phyloP scores from a whole-genome alignment of 768 basidiomycete genomes.

The Austroboletus eburneus region DNA sequence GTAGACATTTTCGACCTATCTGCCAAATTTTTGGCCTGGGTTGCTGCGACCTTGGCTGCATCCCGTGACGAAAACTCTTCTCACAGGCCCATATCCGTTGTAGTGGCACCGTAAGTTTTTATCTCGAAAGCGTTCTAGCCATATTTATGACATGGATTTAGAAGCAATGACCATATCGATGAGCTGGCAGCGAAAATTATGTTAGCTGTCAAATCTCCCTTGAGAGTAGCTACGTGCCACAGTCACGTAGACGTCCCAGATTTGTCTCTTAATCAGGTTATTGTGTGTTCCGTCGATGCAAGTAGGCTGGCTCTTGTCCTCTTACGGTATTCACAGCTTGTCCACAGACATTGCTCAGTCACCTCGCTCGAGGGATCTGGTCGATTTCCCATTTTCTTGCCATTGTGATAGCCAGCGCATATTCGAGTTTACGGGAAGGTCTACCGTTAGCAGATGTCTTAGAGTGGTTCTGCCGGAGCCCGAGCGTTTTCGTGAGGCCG shows the following conservation, averaged over 20 bases:
- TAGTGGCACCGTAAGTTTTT: constrained; percentile 19
- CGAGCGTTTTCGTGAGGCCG: constrained; percentile 36
- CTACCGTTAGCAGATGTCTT: constrained; percentile 42
- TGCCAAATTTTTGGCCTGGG: constrained; percentile 20
- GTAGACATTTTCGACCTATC: constrained; percentile 17
- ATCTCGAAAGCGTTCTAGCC: neutral
- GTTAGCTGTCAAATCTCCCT: constrained; percentile 13
- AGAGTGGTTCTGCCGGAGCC: constrained; percentile 40
- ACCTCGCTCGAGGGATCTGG: constrained; percentile 35
- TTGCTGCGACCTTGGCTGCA: neutral
- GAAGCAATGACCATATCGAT: constrained; percentile 13
- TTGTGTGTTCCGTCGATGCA: constrained; percentile 41
- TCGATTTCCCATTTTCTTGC: constrained; percentile 42
- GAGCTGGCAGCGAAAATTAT: constrained; percentile 10
- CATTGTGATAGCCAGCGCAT: constrained; percentile 43
- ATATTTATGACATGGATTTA: constrained; percentile 6
- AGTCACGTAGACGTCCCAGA: constrained; percentile 12
- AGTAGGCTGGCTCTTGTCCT: constrained; percentile 16
- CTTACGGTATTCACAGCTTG: constrained; percentile 3
- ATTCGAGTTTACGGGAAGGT: constrained; percentile 34
- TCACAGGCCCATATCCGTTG: constrained; percentile 9
- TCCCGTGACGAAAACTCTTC: neutral
- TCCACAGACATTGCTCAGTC: constrained; percentile 38
- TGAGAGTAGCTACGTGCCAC: constrained; percentile 16
- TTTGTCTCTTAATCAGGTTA: constrained; percentile 29